A percentile compares a stretch with the other conserved stretches of the same genome.
Conservation (phyloP, 208 protist genomes). For the Trichomonas tenax region DNA sequence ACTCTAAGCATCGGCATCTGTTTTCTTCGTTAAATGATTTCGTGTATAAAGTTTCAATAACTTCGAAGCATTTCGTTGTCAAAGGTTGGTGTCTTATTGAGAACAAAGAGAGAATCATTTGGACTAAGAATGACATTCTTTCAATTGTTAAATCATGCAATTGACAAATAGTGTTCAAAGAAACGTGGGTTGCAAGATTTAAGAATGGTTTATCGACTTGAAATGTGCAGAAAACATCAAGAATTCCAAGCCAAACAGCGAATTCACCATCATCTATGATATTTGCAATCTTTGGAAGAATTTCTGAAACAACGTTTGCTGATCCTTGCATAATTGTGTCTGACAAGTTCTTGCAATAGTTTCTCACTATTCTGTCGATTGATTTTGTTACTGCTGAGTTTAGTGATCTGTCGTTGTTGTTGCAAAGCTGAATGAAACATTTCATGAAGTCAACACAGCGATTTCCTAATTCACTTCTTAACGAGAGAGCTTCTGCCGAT, state of each 20-base stretch:
- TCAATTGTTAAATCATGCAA: not conserved
- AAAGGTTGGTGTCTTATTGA: not conserved
- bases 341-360: not conserved
- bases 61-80: not conserved
- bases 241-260: not conserved
- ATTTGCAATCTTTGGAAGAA: not conserved
- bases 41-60: not conserved
- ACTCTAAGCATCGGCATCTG: not conserved
- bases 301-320: not conserved
- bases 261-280: not conserved
- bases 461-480: not conserved
- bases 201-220: not conserved
- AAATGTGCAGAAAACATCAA: not conserved
- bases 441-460: not conserved
- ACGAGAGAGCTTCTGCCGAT: not conserved
- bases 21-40: not conserved
- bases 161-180: not conserved
- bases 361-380: not conserved
- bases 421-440: not conserved
- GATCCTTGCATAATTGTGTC: not conserved
- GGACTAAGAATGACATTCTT: not conserved
- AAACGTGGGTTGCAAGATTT: not conserved
- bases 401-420: not conserved
- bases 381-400: not conserved
- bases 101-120: not conserved